Evolutionary conservation across 2,329 filamentous ascomycete genomes (phyloP), one percentile per base, ranked within the genome.

Genomic region (Mycosphaerella arachidis): DNA sequence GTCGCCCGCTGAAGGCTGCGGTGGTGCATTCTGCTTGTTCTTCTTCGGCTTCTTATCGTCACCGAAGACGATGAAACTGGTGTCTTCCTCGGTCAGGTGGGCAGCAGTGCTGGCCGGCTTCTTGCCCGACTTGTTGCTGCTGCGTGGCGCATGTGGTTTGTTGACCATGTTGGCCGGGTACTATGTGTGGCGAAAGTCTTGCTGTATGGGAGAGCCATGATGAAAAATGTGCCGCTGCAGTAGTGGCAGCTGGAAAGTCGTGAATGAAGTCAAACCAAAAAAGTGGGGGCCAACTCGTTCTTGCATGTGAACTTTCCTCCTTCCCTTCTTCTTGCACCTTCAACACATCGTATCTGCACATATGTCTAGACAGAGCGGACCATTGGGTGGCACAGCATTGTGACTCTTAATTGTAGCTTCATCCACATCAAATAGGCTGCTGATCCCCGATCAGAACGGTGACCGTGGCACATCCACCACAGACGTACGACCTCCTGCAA

Each of bases 41-140:
- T 78, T 80, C 67, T 79, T 81, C 59, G 75, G 75, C 5, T 69
- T 62, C 37, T 73, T 71, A 37, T 74, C 74, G 59, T 78, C 75
- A 16, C 77, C 77, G 63, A 81, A 81, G 48, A 80, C 76, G 37
- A 81, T 81, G 67, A 71, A 80, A 63, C 77, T 79, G 48, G 76
- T 78, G 55, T 81, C 79, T 58, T 81, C 79, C 53, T 72, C 76
- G 30, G 77, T 77, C 54, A 68, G n/a, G 65, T 70, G 56, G 66
- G 70, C 70, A 29, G 74, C 71, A 46, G 62, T 63, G 31, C 62
- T 53, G 20, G 62, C 59, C n/a, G 70, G 65, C 59, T 72, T 71
- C 64, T 74, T 73, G 56, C 54, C 59, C 30, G 61, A 55, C 64
- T 79, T 80, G 64, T 77, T 77, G 50, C 72, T 69, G 30, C 63